Conservation (phyloP, 495 filamentous ascomycete species). For the Baudoinia panamericana region DNA sequence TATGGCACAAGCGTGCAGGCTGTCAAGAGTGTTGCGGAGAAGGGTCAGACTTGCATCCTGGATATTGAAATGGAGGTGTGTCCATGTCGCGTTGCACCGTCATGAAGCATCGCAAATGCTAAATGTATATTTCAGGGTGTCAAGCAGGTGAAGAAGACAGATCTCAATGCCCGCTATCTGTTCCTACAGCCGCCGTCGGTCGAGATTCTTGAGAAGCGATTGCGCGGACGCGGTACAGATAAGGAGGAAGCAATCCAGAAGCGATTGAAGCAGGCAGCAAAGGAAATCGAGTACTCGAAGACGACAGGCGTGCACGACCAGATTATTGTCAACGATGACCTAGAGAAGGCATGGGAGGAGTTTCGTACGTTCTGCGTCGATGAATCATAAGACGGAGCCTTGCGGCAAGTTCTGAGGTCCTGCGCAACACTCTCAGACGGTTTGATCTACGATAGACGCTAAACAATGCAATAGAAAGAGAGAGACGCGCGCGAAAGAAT, state of each 20-base stretch:
- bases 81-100: not conserved
- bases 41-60: conserved; percentile 53
- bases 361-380: conserved; percentile 29
- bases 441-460: not conserved
- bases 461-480: not conserved
- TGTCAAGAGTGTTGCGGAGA: conserved; percentile 57
- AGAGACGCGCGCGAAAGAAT: not conserved
- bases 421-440: not conserved
- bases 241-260: conserved; percentile 62
- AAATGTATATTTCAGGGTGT: conserved; percentile 47
- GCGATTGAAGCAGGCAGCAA: conserved; percentile 62
- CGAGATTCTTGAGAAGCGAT: conserved; percentile 58
- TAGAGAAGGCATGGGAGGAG: conserved; percentile 72
- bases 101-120: not conserved
- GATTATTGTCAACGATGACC: conserved; percentile 78
- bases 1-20: conserved; percentile 76
- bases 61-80: conserved; percentile 90
- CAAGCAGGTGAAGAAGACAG: conserved; percentile 70
- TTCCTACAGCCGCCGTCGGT: conserved; percentile 73
- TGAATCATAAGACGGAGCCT: not conserved
- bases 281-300: conserved; percentile 70
- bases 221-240: conserved; percentile 77
- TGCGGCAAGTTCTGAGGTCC: not conserved
- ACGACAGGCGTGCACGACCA: conserved; percentile 61
- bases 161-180: conserved; percentile 65